phyloP scores from a whole-genome alignment of 352 stramenopile genomes.

The Phytopythium cucurbitacearum region DNA sequence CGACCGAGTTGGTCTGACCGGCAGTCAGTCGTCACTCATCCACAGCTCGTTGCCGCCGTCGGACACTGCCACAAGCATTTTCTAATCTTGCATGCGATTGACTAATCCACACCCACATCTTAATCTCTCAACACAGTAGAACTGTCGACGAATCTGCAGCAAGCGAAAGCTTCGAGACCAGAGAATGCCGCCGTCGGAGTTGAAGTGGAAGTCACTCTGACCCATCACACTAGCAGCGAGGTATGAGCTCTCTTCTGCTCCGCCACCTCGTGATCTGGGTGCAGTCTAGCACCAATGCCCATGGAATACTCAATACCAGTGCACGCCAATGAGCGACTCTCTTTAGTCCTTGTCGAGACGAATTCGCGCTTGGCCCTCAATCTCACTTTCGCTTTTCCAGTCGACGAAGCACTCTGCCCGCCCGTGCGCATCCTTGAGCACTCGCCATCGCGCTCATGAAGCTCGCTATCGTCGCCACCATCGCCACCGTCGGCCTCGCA shows the following conservation, averaged over 20 bases:
- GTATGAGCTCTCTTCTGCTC: background rate
- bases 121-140: background rate
- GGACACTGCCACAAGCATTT: too few species aligned
- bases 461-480: background rate
- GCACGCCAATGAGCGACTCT: background rate
- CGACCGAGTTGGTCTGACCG: too few species aligned
- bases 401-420: background rate
- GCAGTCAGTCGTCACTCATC: too few species aligned
- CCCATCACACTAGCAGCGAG: background rate
- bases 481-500: background rate
- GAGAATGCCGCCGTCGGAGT: background rate
- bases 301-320: background rate
- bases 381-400: constrained; percentile 1
- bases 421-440: background rate
- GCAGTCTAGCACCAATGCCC: background rate
- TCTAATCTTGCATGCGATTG: too few species aligned
- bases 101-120: background rate
- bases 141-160: background rate
- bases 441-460: background rate
- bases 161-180: background rate
- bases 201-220: background rate
- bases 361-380: background rate
- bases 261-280: background rate
- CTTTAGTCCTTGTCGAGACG: background rate
- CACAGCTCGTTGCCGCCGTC: too few species aligned